These are phyloP conservation scores for Viola odorata DNA, from an alignment of 345 rosid genomes.

Conservation along the genomic window DNA sequence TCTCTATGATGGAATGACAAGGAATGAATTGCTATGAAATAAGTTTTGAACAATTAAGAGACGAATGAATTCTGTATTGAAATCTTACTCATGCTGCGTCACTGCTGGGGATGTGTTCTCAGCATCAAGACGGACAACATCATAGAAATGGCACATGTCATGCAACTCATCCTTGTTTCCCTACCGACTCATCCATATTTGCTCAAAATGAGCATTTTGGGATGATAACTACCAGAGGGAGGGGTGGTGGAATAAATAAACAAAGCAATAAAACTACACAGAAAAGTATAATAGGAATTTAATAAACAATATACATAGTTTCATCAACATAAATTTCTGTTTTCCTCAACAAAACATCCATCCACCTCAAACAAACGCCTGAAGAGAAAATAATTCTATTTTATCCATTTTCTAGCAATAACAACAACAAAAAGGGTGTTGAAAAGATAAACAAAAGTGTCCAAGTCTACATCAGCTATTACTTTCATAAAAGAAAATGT, in stretches of 20 bases:
- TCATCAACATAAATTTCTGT: too few relatives aligned
- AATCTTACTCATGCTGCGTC: conserved; percentile 47
- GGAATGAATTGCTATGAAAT: neutral
- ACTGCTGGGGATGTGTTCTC: conserved; percentile 27
- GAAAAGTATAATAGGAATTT: neutral
- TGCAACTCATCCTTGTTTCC: conserved; percentile 34
- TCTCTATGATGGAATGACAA: conserved; percentile 34
- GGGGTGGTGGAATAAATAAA: neutral
- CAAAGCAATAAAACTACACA: neutral
- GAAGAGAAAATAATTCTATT: too few relatives aligned
- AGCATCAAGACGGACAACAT: conserved; percentile 65
- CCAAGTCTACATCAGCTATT: too few relatives aligned
- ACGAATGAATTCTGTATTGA: conserved; percentile 14
- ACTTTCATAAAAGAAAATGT: too few relatives aligned
- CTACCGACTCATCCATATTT: conserved; percentile 70
- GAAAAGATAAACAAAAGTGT: too few relatives aligned
- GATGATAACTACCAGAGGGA: conserved; percentile 39
- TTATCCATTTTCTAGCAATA: too few relatives aligned
- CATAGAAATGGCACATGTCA: conserved; percentile 65
- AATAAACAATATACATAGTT: neutral
- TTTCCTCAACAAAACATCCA: too few relatives aligned
- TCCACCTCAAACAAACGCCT: too few relatives aligned
- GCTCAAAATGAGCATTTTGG: conserved; percentile 73
- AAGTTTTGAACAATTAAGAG: conserved; percentile 3
- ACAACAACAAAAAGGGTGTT: too few relatives aligned